Evolutionary conservation across 2,329 filamentous ascomycete species (phyloP), one percentile per base, ranked within the genome.

Genomic region (Rhinocladiella similis): DNA sequence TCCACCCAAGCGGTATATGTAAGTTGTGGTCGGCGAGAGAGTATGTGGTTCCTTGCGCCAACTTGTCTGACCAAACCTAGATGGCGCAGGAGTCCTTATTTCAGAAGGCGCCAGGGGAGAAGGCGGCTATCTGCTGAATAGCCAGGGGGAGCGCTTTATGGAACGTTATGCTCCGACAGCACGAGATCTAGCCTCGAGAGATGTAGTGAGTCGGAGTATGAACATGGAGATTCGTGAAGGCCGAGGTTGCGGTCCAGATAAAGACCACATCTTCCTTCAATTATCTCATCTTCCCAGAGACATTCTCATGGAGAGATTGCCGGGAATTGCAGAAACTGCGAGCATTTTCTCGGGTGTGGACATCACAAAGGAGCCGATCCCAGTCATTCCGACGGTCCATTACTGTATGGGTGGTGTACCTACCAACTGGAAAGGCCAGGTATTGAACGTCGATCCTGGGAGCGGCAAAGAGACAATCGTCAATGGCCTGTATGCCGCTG

Each of bases 371-470:
- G 90, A 97, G 78, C 93, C 93, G 64, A 97, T 97, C 67, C 93
- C 93, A 60, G 93, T 97, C 65, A 83, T 97, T 61, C 93, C 93
- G 56, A 97, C 93, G 41, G 93, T 97, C 66, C 92, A 99, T 82
- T 99, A 99, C 84, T 97, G 97, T 84, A 99, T 97, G 94, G 93
- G 93, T 77, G 93, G 94, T 83, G 96, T 99, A 67, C 93, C 93
- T 50, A 97, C 94, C 65, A 91, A 90, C 71, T 97, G 96, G 83
- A 97, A 91, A 61, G 93, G 94, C 75, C 91, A 99, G 79, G 94
- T 97, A 60, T 77, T 99, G 66, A 95, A 91, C 18, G 80, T 96
- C 50, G 91, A 97, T 67, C 87, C 89, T 71, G 74, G 84, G 60
- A 46, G 7, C 13, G 94, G 94, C 65, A 85, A 96, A 57, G 94